Evolutionary conservation across 148 eudicot genomes (phyloP), one percentile per base, ranked within the genome.

Genomic region (Chenopodium album): DNA sequence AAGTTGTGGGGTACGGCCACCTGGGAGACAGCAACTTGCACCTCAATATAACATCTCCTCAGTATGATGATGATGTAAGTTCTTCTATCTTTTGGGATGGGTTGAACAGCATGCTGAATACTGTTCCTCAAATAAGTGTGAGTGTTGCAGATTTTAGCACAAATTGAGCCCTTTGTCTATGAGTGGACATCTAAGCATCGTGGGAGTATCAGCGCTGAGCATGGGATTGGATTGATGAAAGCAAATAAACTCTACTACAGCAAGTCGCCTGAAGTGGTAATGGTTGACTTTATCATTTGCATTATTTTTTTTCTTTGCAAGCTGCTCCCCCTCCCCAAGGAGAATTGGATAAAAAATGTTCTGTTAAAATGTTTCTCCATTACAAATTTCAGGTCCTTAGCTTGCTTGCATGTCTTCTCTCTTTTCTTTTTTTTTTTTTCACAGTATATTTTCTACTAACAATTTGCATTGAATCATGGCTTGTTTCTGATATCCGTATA

Each of bases 171-270:
- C 32, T 95, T 90, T 87, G 99, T 95, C 22, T 96, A 96, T 83
- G 97, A 96, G 82, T 96, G 99, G 99, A 96, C 99, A 71, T 91
- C 98, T 77, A 90, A 88, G 76, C 93, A 92, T 67, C 90, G 89
- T 31, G 99, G 99, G 80, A 96, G 99, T 87, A 92, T 96, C 73
- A 96, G 99, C 78, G 99, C 99, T 31, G 99, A 96, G 87, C 99
- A 96, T 78, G 99, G 99, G 48, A 81, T 96, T 48, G 99, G 99
- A 80, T 84, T 92, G 87, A 92, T 94, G 98, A 96, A 96, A 88
- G 99, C 99, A 52, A 88, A 94, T 82, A 92, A 94, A 86, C 91
- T 96, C 9, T 86, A 91, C 80, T 96, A 94, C 89, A 96, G 98
- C 92, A 96, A 96, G 88, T 86, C 99, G 26, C 87, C 92, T 85